Percentiles rank a stretch among this genome's conserved stretches.
phyloP scores from a whole-genome alignment of 192 early-diverging fungal genomes.

The Linnemannia exigua region DNA sequence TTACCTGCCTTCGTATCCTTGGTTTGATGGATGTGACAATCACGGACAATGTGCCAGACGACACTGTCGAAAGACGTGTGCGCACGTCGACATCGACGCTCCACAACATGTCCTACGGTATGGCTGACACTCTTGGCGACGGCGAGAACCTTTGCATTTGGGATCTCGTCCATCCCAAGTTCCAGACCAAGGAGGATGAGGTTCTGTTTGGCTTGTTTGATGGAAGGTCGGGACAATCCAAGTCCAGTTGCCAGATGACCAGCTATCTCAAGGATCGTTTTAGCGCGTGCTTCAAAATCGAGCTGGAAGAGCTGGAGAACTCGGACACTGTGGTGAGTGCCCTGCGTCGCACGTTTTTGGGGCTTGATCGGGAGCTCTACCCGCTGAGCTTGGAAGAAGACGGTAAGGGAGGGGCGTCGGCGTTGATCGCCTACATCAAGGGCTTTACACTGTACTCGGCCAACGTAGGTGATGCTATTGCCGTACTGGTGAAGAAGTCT shows the following conservation, averaged over 20 bases:
- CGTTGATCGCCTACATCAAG: conserved; percentile 83
- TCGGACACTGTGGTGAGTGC: conserved; percentile 75
- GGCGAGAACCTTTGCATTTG: conserved; percentile 82
- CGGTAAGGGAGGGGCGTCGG: conserved; percentile 78
- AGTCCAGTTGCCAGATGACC: conserved; percentile 64
- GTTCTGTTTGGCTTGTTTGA: conserved; percentile 93
- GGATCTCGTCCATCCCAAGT: conserved; percentile 89
- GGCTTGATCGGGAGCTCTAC: conserved; percentile 82
- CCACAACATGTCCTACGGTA: conserved; percentile 89
- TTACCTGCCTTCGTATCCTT: conserved; percentile 83
- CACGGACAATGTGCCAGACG: conserved; percentile 79
- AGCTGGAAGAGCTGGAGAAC: conserved; percentile 83
- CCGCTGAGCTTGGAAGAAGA: conserved; percentile 54
- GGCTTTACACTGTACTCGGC: conserved; percentile 86
- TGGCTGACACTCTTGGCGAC: conserved; percentile 85
- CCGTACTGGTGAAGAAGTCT: conserved; percentile 82
- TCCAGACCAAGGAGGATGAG: conserved; percentile 88
- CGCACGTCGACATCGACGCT: conserved; percentile 87
- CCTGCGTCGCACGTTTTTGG: conserved; percentile 88
- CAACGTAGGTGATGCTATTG: conserved; percentile 88
- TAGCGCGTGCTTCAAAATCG: conserved; percentile 74
- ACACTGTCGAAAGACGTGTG: conserved; percentile 83
- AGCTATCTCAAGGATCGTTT: conserved; percentile 84
- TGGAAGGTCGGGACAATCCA: conserved; percentile 71
- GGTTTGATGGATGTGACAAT: conserved; percentile 93